phyloP scores from a whole-genome alignment of 371 early-diverging fungal genomes.

The Basidiobolus meristosporus region DNA sequence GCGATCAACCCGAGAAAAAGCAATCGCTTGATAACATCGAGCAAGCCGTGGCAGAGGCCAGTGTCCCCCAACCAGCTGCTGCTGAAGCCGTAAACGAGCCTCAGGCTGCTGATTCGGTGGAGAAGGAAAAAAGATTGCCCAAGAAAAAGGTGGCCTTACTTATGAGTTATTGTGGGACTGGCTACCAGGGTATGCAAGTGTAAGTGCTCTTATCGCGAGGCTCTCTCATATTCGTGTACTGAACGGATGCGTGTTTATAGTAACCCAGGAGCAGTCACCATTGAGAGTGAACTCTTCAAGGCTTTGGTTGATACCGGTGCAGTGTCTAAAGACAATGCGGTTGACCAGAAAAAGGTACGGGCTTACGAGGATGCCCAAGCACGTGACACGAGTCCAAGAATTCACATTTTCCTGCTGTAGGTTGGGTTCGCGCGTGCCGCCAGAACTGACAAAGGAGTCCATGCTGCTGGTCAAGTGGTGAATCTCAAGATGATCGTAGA shows the following conservation, averaged over 20 bases:
- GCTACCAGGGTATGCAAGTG: slow-evolving; percentile 92
- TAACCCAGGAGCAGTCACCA: slow-evolving; percentile 48
- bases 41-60: too few relatives aligned
- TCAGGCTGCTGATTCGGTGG: too few relatives aligned
- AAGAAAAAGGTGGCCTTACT: slow-evolving; percentile 80
- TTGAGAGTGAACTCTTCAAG: slow-evolving; percentile 63
- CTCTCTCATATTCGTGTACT: neutral
- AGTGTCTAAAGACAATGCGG: slow-evolving; percentile 52
- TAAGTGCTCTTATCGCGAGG: slow-evolving; percentile 11
- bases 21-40: neutral
- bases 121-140: slow-evolving; percentile 12
- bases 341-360: slow-evolving; percentile 60
- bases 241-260: slow-evolving; percentile 9
- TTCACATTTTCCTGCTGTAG: slow-evolving; percentile 11
- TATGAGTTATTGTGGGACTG: slow-evolving; percentile 83
- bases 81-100: too few relatives aligned
- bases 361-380: too few relatives aligned
- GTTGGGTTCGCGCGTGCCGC: slow-evolving; percentile 70
- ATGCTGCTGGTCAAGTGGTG: slow-evolving; percentile 92
- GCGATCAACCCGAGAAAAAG: too few relatives aligned
- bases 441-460: slow-evolving; percentile 99
- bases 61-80: too few relatives aligned
- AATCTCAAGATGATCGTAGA: slow-evolving; percentile 75
- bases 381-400: too few relatives aligned
- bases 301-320: slow-evolving; percentile 55